Percentiles rank a stretch among this genome's conserved stretches.
phyloP scores from a whole-genome alignment of 1,284 basidiomycete species.

The Bjerkandera adusta region DNA sequence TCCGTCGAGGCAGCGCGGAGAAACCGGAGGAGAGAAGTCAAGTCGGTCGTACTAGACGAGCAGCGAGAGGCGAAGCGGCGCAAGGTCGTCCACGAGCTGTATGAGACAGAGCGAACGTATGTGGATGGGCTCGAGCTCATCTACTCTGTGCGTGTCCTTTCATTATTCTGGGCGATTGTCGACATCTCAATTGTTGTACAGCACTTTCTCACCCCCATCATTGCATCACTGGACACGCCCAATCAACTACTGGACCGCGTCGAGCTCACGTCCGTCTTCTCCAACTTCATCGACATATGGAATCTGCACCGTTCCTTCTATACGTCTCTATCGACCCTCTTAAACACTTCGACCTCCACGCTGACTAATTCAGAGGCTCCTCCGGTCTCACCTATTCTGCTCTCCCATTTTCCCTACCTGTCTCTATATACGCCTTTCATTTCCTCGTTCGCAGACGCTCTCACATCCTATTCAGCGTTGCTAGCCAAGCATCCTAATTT shows the following conservation, averaged over 20 bases:
- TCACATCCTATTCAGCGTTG: constrained; percentile 53
- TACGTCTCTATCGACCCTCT: constrained; percentile 50
- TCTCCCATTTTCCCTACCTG: constrained; percentile 52
- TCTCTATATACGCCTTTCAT: constrained; percentile 81
- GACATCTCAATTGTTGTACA: too few relatives aligned
- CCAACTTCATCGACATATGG: constrained; percentile 91
- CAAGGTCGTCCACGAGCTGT: constrained; percentile 70
- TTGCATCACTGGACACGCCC: constrained; percentile 63
- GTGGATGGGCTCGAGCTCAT: constrained; percentile 79
- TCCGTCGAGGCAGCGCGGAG: constrained; percentile 29
- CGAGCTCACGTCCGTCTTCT: constrained; percentile 76
- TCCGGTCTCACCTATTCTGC: constrained; percentile 43
- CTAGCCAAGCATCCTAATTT: constrained; percentile 54
- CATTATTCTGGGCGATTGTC: too few relatives aligned
- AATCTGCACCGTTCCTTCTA: constrained; percentile 84
- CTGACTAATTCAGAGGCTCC: constrained; percentile 20
- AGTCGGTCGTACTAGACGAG: constrained; percentile 27
- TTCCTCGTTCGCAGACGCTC: constrained; percentile 69
- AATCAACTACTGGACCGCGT: constrained; percentile 67
- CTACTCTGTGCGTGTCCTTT: constrained; percentile 52
- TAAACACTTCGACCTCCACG: constrained; percentile 32
- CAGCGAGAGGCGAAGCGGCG: constrained; percentile 38
- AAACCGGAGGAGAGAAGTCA: constrained; percentile 29
- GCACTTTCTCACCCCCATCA: constrained; percentile 79
- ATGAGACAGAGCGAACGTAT: constrained; percentile 78